Evolutionary conservation across 225 moss, liverwort and hornwort species (phyloP), one percentile per base, ranked within the genome.

Genomic region (Pseudoscleropodium purum): DNA sequence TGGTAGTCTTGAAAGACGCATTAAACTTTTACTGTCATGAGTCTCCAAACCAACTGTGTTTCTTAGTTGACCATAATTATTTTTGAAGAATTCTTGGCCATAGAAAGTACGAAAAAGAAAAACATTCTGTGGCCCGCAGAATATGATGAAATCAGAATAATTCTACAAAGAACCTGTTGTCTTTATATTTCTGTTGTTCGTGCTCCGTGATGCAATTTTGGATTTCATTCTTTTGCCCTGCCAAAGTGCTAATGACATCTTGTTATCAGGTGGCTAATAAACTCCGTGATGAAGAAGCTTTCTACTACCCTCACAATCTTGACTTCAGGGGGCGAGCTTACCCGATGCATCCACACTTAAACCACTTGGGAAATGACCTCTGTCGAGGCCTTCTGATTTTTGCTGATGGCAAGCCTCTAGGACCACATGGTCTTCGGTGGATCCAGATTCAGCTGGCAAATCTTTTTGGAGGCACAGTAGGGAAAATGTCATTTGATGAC

Each of bases 321-420:
- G 98, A 98, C 89, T 98, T 98, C 84, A 95, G 96, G 83, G 98
- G 98, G 45, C 96, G 97, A 72, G 98, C 98, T 66, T 98, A 98
- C 88, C 97, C 97, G 23, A 93, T 98, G 96, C 98, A 98, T 88
- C 96, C 98, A 64, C 96, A 98, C 93, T 91, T 98, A 82, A 96
- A 98, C 85, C 98, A 98, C 90, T 91, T 98, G 90, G 97, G 98
- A 54, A 95, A 95, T 90, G 98, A 98, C 85, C 70, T 98, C 89
- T 98, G 96, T 84, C 95, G 97, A 90, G 98, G 98, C 61, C 84
- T 95, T 79, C 85, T 98, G 65, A 94, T 95, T 61, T 98, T 98
- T 93, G 91, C 95, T 51, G 81, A 85, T 52, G 98, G 98, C 63
- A 94, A 88, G 82, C 92, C 94, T 63, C 92, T 98, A 87, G 96